Evolutionary conservation across 768 basidiomycete species (phyloP).

Genomic region (Crassisporium funariophilum): DNA sequence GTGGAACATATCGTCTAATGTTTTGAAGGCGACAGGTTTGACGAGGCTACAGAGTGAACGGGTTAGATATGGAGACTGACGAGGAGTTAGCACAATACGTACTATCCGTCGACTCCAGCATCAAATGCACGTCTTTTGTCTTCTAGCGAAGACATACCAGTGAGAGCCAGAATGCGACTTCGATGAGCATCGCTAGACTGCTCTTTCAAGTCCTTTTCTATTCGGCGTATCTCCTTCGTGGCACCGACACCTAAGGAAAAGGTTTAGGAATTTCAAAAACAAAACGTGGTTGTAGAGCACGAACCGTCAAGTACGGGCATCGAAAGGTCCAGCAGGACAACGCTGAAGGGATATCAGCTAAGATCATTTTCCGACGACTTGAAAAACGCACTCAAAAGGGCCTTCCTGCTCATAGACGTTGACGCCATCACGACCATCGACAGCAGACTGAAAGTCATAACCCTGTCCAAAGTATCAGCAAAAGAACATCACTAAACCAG

Average conservation of each 20-base stretch:
- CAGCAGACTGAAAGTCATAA: slow-evolving; percentile 76
- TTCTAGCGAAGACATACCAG: slow-evolving; percentile 91
- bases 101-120: slow-evolving; percentile 96
- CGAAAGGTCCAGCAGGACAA: slow-evolving; percentile 85
- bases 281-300: slow-evolving; percentile 12
- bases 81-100: slow-evolving; percentile 37
- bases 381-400: slow-evolving; percentile 77
- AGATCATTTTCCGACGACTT: slow-evolving; percentile 3
- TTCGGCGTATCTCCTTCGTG: slow-evolving; percentile 76
- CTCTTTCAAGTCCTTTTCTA: slow-evolving; percentile 52
- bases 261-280: slow-evolving; percentile 1
- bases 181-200: slow-evolving; percentile 29
- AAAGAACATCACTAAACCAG: slow-evolving; percentile 15
- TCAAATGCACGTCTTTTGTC: slow-evolving; percentile 91
- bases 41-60: slow-evolving; percentile 79
- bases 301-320: slow-evolving; percentile 93
- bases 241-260: slow-evolving; percentile 75
- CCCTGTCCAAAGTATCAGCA: slow-evolving; percentile 40
- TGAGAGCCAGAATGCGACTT: slow-evolving; percentile 80
- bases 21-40: slow-evolving; percentile 95
- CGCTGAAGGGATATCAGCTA: slow-evolving; percentile 42
- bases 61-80: too few species aligned
- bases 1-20: slow-evolving; percentile 80
- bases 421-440: slow-evolving; percentile 86
- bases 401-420: slow-evolving; percentile 69